These are phyloP conservation scores for Gleditsia sinensis DNA, from an alignment of 306 rosid species.

Conservation along the genomic window DNA sequence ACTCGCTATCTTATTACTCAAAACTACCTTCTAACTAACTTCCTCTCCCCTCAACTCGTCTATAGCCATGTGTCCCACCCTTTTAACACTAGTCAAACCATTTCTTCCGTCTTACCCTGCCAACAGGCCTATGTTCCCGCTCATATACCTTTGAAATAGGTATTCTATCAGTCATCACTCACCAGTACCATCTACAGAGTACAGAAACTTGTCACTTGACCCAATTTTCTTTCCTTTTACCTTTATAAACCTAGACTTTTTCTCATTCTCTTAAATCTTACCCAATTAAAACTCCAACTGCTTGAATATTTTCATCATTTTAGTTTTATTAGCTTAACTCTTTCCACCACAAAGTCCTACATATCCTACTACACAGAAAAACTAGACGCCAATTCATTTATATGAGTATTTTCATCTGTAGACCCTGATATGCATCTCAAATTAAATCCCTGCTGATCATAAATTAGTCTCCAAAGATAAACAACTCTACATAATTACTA, in stretches of 20 bases:
- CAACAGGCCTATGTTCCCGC: too few species aligned
- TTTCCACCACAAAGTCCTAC: neutral
- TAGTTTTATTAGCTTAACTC: neutral
- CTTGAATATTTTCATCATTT: neutral
- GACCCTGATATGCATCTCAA: neutral
- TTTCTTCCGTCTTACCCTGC: too few species aligned
- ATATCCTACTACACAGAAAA: neutral
- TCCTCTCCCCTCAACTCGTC: too few species aligned
- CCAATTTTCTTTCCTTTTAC: neutral
- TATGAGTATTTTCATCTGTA: neutral
- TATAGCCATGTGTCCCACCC: too few species aligned
- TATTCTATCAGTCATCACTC: too few species aligned
- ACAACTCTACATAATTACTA: neutral
- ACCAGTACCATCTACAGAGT: neutral
- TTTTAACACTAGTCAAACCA: too few species aligned
- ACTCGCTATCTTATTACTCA: too few species aligned
- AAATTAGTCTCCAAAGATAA: too few species aligned
- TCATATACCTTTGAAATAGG: too few species aligned
- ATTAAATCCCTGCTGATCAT: too few species aligned
- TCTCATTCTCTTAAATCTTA: too few species aligned
- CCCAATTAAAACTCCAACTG: neutral
- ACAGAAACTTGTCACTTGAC: neutral
- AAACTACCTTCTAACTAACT: too few species aligned
- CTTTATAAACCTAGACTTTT: neutral
- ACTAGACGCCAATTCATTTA: neutral